These are phyloP conservation scores for Coemansia sp. DNA, from an alignment of 192 early-diverging fungal genomes.

Conservation along the genomic window DNA sequence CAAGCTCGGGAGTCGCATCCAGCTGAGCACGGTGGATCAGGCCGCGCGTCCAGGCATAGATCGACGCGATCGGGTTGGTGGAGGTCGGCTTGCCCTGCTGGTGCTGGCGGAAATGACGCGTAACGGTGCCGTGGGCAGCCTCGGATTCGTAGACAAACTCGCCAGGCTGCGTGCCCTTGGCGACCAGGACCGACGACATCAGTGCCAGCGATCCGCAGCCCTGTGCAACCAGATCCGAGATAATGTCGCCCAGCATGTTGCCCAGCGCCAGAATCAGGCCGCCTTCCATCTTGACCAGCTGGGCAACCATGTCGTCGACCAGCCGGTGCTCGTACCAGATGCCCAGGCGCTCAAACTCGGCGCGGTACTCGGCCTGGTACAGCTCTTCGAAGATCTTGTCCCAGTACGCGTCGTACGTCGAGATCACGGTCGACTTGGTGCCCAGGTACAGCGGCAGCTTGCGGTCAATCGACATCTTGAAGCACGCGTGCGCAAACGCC, in stretches of 20 bases:
- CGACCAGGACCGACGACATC: slow-evolving; percentile 95
- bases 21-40: slow-evolving; percentile 92
- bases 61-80: slow-evolving; percentile 96
- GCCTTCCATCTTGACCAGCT: slow-evolving; percentile 91
- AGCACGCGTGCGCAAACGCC: slow-evolving; percentile 93
- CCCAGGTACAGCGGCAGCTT: slow-evolving; percentile 91
- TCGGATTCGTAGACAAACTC: slow-evolving; percentile 79
- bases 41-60: slow-evolving; percentile 95
- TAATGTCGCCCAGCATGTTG: slow-evolving; percentile 96
- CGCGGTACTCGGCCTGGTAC: slow-evolving; percentile 81
- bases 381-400: slow-evolving; percentile 95
- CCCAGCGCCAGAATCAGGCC: slow-evolving; percentile 93
- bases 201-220: slow-evolving; percentile 90
- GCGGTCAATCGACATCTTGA: slow-evolving; percentile 86
- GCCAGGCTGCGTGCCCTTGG: slow-evolving; percentile 84
- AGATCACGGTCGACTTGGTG: slow-evolving; percentile 97
- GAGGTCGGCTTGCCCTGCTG: slow-evolving; percentile 92
- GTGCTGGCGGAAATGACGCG: slow-evolving; percentile 91
- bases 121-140: slow-evolving; percentile 97
- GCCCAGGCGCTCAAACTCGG: slow-evolving; percentile 70
- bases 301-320: slow-evolving; percentile 99
- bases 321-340: slow-evolving; percentile 99
- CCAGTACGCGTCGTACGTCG: slow-evolving; percentile 95
- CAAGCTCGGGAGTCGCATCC: slow-evolving; percentile 74
- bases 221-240: slow-evolving; percentile 96